Base-by-base conservation (phyloP, 2,329 filamentous ascomycete genomes). In the Ceratocystis diversiconidia region DNA sequence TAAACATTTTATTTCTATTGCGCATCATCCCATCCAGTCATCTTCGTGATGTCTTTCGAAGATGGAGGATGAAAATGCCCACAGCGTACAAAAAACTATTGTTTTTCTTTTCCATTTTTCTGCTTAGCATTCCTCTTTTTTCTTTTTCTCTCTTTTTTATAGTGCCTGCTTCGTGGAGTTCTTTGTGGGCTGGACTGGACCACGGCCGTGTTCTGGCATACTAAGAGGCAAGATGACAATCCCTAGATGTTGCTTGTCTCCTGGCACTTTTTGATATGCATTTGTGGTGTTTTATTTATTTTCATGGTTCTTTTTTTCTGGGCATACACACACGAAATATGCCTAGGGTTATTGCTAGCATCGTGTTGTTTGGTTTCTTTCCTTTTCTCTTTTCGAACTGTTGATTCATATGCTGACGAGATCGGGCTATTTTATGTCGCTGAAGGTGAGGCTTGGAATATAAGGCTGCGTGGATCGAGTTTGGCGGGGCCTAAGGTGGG, bases 21-120 rank as follows among this genome's bases (percentile, higher is more conserved):
- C 19, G 60, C 25, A 30, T 57, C 25, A 15, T 30, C 17, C 8
- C 28, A 57, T 8, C 22, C 52, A 57, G 28, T 32, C 28, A 30
- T 57, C 52, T 57, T 57, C 52, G 52, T 57, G 52, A 57, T 57
- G 52, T 57, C 52, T 57, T 57, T 57, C 52, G 52, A 57, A 57
- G 52, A 57, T 57, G 52, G 12, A 32, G 52, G 52, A 22, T 15
- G 25, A 32, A n/a, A 25, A 57, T 30, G 17, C 19, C 15, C 6
- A 57, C 12, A 30, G 17, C 28, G 25, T 5, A 32, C 22, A 57
- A 19, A 57, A 30, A 57, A 32, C 28, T 57, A 30, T 30, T 25
- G 12, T 10, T 22, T 19, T 19, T 19, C 2, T 32, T 59, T 32
- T 32, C 30, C 6, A 7, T 7, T n/a, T 19, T 59, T 17, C 10